These are phyloP conservation scores for Sordariomycetes sp. DNA, from an alignment of 2,329 filamentous ascomycete species.

Conservation along the genomic window DNA sequence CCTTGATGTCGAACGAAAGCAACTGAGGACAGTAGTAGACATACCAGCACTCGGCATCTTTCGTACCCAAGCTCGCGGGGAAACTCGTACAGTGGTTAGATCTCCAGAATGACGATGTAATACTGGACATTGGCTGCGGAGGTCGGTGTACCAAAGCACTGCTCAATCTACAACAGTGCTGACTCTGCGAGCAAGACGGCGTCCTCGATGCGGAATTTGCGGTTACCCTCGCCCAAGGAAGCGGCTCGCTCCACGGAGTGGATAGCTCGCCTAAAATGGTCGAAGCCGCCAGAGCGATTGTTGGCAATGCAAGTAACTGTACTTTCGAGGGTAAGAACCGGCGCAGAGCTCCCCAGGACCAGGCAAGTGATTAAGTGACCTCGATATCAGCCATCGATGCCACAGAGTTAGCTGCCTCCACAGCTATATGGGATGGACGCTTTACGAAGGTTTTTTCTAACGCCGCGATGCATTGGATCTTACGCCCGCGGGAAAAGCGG, in stretches of 20 bases:
- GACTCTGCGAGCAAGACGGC: conserved; percentile 29
- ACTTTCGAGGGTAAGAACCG: conserved; percentile 27
- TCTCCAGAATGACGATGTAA: conserved; percentile 39
- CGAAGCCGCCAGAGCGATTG: conserved; percentile 28
- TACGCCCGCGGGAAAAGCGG: conserved; percentile 29
- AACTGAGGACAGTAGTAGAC: conserved; percentile 22
- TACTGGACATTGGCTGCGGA: conserved; percentile 53
- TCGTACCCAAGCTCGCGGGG: conserved; percentile 47
- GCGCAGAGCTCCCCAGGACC: background rate
- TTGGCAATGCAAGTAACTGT: conserved; percentile 20
- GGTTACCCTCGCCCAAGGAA: conserved; percentile 27
- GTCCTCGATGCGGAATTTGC: conserved; percentile 42
- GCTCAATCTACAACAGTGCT: background rate
- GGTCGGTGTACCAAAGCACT: conserved; percentile 21
- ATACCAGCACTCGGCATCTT: conserved; percentile 48
- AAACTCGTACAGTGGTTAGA: conserved; percentile 47
- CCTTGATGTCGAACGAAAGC: conserved; percentile 2
- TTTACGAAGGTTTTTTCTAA: conserved; percentile 52
- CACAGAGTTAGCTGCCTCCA: conserved; percentile 19
- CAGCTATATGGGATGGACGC: conserved; percentile 19
- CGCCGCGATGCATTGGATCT: conserved; percentile 55
- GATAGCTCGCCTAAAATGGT: conserved; percentile 50
- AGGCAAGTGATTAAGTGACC: background rate
- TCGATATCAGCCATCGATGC: conserved; percentile 28
- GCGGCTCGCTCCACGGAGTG: conserved; percentile 37